A percentile compares a stretch with the other conserved stretches of the same genome.
Evolutionary conservation across 2,329 filamentous ascomycete genomes (phyloP).

Genomic region (Ascomycota sp.): DNA sequence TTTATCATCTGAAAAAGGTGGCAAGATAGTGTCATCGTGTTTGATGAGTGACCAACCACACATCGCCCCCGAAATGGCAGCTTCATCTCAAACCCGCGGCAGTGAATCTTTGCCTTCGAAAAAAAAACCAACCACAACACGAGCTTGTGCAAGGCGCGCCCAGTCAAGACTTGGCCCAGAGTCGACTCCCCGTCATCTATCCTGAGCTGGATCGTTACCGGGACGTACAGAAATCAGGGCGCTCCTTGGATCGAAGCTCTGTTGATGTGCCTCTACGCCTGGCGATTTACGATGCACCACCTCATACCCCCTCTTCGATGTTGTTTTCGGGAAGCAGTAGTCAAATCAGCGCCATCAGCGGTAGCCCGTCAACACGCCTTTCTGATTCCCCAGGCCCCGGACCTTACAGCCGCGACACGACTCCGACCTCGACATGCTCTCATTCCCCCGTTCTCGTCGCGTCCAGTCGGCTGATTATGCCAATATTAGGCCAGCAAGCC

Average conservation of each 20-base stretch:
- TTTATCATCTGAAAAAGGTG: no score
- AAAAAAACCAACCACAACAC: no score
- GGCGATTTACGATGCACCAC: slow-evolving; percentile 41
- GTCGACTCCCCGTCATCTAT: slow-evolving; percentile 25
- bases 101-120: no score
- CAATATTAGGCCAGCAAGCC: slow-evolving; percentile 24
- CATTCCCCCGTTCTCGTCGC: slow-evolving; percentile 42
- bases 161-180: no score
- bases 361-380: slow-evolving; percentile 52
- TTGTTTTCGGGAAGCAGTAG: slow-evolving; percentile 36
- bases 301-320: slow-evolving; percentile 32
- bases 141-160: no score
- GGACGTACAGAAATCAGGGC: slow-evolving; percentile 17
- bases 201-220: slow-evolving; percentile 41
- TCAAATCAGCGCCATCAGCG: slow-evolving; percentile 36
- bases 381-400: slow-evolving; percentile 49
- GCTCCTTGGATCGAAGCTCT: slow-evolving; percentile 12
- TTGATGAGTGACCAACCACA: no score
- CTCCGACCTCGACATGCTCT: slow-evolving; percentile 56
- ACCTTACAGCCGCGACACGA: slow-evolving; percentile 54
- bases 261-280: slow-evolving; percentile 31
- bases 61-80: no score
- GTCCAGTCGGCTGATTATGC: slow-evolving; percentile 21
- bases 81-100: no score
- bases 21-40: no score